Percentiles rank a stretch among this genome's conserved stretches.
phyloP scores from a whole-genome alignment of 1,284 basidiomycete genomes.

The Microbotryum silenes-acaulis region DNA sequence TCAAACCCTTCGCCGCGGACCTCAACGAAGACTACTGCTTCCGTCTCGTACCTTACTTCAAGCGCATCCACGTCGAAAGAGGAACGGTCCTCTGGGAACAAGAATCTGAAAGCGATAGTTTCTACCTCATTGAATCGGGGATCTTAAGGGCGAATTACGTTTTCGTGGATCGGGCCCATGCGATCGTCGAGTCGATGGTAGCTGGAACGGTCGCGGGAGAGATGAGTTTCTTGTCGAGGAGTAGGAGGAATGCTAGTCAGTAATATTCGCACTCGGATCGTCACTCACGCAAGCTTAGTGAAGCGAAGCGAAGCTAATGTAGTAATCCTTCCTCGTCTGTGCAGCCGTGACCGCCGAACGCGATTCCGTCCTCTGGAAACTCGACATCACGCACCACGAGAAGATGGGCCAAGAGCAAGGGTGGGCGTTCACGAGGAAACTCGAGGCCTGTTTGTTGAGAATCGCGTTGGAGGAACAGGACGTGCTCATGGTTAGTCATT shows the following conservation, averaged over 20 bases:
- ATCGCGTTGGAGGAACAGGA: slow-evolving; percentile 29
- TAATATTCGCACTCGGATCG: too few species aligned
- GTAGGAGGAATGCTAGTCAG: slow-evolving; percentile 63
- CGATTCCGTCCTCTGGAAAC: slow-evolving; percentile 68
- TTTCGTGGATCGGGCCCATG: slow-evolving; percentile 58
- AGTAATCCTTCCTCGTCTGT: too few species aligned
- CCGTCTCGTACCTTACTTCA: slow-evolving; percentile 61
- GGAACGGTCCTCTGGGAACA: slow-evolving; percentile 68
- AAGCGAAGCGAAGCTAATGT: too few species aligned
- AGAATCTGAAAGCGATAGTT: slow-evolving; percentile 58
- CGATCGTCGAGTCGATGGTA: slow-evolving; percentile 62
- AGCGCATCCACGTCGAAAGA: slow-evolving; percentile 52
- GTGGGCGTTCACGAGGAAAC: slow-evolving; percentile 21
- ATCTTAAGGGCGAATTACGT: slow-evolving; percentile 58
- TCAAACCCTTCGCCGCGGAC: slow-evolving; percentile 43
- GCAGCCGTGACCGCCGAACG: slow-evolving; percentile 63
- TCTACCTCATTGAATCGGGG: slow-evolving; percentile 75
- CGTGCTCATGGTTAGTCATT: neutral
- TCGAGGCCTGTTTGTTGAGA: slow-evolving; percentile 27
- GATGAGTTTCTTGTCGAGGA: slow-evolving; percentile 66
- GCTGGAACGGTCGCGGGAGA: slow-evolving; percentile 85
- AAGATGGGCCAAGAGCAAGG: slow-evolving; percentile 45
- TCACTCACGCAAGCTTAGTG: too few species aligned
- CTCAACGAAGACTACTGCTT: slow-evolving; percentile 35
- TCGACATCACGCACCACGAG: slow-evolving; percentile 53